Percentiles rank a stretch among this genome's conserved stretches.
phyloP scores from a whole-genome alignment of 805 yeast species.

The Yamadazyma phyllophila region DNA sequence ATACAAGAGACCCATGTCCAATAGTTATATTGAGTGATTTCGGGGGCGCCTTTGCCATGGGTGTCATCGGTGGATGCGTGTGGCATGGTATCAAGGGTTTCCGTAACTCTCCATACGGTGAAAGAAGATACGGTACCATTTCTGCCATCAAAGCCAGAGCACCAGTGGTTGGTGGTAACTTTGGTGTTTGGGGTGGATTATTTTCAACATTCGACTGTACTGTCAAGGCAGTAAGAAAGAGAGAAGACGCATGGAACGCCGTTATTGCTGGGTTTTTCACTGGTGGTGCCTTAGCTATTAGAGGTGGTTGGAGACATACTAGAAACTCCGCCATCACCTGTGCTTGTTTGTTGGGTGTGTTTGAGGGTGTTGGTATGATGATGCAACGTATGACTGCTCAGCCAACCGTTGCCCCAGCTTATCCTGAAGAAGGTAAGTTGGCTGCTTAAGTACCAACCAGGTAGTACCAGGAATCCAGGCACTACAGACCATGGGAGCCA shows the following conservation, averaged over 20 bases:
- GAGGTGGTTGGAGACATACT: slow-evolving; percentile 98
- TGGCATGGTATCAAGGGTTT: slow-evolving; percentile 99
- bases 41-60: slow-evolving; percentile 99
- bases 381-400: slow-evolving; percentile 89
- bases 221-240: slow-evolving; percentile 90
- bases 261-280: slow-evolving; percentile 97
- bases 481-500: no score
- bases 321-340: slow-evolving; percentile 96
- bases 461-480: no score
- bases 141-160: slow-evolving; percentile 94
- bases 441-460: slow-evolving; percentile 27
- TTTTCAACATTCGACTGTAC: slow-evolving; percentile 95
- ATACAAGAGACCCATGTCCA: slow-evolving; percentile 99
- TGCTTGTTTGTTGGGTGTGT: slow-evolving; percentile 93
- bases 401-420: slow-evolving; percentile 46
- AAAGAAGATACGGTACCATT: slow-evolving; percentile 85
- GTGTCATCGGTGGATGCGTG: slow-evolving; percentile 96
- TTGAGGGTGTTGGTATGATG: slow-evolving; percentile 98
- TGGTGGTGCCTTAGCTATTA: slow-evolving; percentile 95
- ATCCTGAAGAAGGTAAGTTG: slow-evolving; percentile 41
- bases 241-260: slow-evolving; percentile 99
- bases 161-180: slow-evolving; percentile 98
- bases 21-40: slow-evolving; percentile 92
- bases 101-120: slow-evolving; percentile 96
- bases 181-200: slow-evolving; percentile 99